Evolutionary conservation across 768 basidiomycete genomes (phyloP).

Genomic region (Psilocybe sp.): DNA sequence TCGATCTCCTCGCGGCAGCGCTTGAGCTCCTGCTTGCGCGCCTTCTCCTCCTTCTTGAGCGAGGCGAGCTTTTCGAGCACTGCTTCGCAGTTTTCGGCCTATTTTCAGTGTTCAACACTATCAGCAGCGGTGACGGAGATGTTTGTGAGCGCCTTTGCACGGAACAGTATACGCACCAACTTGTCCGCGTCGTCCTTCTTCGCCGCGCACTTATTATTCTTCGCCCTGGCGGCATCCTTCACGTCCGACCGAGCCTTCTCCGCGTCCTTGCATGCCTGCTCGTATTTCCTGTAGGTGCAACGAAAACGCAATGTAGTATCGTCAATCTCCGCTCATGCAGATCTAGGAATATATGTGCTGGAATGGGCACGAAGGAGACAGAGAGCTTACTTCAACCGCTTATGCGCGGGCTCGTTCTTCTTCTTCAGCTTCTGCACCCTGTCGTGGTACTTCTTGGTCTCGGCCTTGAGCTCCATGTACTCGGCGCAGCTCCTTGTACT

Average conservation of each 20-base stretch:
- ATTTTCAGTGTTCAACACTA: background rate
- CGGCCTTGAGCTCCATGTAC: conserved; percentile 49
- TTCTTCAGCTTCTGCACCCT: conserved; percentile 51
- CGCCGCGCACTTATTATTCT: conserved; percentile 45
- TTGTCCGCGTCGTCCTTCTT: conserved; percentile 49
- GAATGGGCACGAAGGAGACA: too few species aligned
- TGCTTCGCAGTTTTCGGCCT: conserved; percentile 14
- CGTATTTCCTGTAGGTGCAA: conserved; percentile 49
- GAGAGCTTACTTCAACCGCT: conserved; percentile 9
- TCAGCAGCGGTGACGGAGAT: background rate
- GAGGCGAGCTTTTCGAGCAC: conserved; percentile 44
- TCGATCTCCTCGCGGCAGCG: conserved; percentile 48
- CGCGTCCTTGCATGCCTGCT: conserved; percentile 38
- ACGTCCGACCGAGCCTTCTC: conserved; percentile 48
- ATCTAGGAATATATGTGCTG: background rate
- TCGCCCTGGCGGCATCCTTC: conserved; percentile 51
- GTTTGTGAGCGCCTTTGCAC: background rate
- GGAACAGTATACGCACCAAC: conserved; percentile 40
- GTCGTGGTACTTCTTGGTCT: conserved; percentile 46
- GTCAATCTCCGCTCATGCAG: background rate
- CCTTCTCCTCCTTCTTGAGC: conserved; percentile 49
- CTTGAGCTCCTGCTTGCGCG: conserved; percentile 46
- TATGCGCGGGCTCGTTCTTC: conserved; percentile 66
- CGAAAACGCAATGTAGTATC: too few species aligned
- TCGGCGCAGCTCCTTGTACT: conserved; percentile 57